A percentile compares a stretch with the other conserved stretches of the same genome.
Evolutionary conservation across 2,329 filamentous ascomycete species (phyloP).

Genomic region (Fusarium robinianum): DNA sequence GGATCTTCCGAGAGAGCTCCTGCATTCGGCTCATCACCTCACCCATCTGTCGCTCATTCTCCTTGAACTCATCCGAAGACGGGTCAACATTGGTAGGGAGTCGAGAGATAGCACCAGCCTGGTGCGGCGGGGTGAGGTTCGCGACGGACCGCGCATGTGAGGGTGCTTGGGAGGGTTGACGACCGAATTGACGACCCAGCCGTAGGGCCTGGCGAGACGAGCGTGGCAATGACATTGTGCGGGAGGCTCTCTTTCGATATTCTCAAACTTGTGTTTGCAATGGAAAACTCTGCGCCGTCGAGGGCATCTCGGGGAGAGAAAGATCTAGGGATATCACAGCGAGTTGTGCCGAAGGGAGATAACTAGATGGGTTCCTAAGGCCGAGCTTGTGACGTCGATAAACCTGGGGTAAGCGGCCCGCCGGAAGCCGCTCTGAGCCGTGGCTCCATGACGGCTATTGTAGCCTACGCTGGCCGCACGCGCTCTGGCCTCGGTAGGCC

Average conservation of each 20-base stretch:
- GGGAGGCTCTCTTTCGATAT: constrained; percentile 7
- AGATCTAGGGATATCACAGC: constrained; percentile 16
- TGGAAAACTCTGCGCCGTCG: constrained; percentile 3
- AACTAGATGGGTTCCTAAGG: too few species aligned
- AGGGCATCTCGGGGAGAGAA: constrained; percentile 14
- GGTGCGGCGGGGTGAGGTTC: constrained; percentile 78
- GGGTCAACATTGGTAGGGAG: constrained; percentile 78
- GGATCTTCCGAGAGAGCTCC: constrained; percentile 70
- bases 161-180: constrained; percentile 43
- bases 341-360: too few species aligned
- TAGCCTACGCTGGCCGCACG: constrained; percentile 29
- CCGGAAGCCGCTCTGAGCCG: constrained; percentile 31
- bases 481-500: constrained; percentile 24
- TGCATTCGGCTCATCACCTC: constrained; percentile 72
- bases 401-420: constrained; percentile 37
- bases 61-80: constrained; percentile 75
- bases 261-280: constrained; percentile 3
- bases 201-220: constrained; percentile 53
- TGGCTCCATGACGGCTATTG: constrained; percentile 17
- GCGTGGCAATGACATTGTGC: constrained; percentile 54
- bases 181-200: constrained; percentile 38
- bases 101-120: constrained; percentile 81
- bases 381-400: constrained; percentile 38
- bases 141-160: constrained; percentile 57
- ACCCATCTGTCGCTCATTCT: constrained; percentile 79